A percentile compares a stretch with the other conserved stretches of the same genome.
These are phyloP conservation scores for Vigna mungo DNA, from an alignment of 306 rosid species.

Conservation along the genomic window DNA sequence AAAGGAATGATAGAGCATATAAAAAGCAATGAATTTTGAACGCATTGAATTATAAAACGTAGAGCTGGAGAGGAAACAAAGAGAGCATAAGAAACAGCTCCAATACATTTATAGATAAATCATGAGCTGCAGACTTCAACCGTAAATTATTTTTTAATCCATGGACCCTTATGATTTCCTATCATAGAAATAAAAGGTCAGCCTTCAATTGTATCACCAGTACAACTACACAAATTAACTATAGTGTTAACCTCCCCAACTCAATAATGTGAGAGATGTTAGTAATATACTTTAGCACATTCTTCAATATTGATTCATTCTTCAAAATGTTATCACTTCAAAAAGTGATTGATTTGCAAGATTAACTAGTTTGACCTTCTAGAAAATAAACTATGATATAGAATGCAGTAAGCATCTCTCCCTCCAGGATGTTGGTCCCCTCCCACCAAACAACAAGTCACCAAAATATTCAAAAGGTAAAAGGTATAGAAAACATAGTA, in stretches of 20 bases:
- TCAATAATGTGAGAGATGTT: no score
- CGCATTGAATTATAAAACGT: neutral
- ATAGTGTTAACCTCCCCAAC: no score
- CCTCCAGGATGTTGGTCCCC: neutral
- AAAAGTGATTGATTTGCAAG: no score
- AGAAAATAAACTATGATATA: no score
- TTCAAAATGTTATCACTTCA: no score
- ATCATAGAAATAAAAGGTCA: neutral
- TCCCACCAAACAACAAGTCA: neutral
- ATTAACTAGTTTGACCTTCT: no score
- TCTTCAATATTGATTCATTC: no score
- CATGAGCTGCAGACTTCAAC: neutral
- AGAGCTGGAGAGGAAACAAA: neutral
- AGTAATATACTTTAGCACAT: no score
- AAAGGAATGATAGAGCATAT: conserved; percentile 7
- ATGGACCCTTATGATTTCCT: neutral
- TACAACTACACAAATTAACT: neutral
- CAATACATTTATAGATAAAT: neutral
- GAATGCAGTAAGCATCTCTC: neutral
- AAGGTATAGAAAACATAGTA: neutral
- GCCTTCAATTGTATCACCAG: neutral
- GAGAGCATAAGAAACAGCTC: neutral
- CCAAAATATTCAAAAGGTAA: neutral
- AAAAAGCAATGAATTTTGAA: neutral
- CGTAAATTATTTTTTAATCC: neutral